Base-by-base conservation (phyloP, 1,139 yeast genomes). In the Meyerozyma smithsonii region DNA sequence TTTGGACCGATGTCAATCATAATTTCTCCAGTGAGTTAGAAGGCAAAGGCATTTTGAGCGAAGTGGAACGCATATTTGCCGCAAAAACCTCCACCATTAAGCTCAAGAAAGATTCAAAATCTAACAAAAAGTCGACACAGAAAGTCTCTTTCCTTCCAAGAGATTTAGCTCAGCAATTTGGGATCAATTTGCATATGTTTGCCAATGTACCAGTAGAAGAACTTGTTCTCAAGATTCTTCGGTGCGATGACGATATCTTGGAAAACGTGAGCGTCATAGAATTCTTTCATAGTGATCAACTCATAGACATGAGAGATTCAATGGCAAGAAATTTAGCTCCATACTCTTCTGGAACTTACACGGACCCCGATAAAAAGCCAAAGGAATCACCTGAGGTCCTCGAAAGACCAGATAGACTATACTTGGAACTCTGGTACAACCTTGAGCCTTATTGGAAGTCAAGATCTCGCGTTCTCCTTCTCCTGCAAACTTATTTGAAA, bases 131-230 rank as follows among this genome's bases (percentile, higher is more conserved):
- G 5, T 46, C 39, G 8, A 45, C 43, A 2, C 50, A 43, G 8
- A 77, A 81, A 50, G 58, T 84, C 1, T 66, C 86, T 0, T 80
- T 83, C 46, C 69, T 92, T 43, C 77, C 95, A 2, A 66, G 95
- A 43, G 96, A 90, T 51, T 62, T 89, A 45, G 86, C 95, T 1
- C 76, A 70, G 42, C 95, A 87, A 52, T 88, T 92, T 66, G 97
- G 96, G 33, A 92, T 92, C 55, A 89, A 90, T 52, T 66, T 92
- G 43, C 97, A 92, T 56, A 77, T 84, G 73, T 87, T 81, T 64
- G 75, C 88, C 3, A 69, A 67, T 45, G 54, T 77, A 39, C 55
- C 79, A 2, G 95, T 83, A 14, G 79, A 74, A 7, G 83, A 76
- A 24, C 71, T 92, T 36, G 79, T 88, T 3, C 38, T 48, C 10